Evolutionary conservation across 805 yeast species (phyloP).

Genomic region (Candida namnaoensis): DNA sequence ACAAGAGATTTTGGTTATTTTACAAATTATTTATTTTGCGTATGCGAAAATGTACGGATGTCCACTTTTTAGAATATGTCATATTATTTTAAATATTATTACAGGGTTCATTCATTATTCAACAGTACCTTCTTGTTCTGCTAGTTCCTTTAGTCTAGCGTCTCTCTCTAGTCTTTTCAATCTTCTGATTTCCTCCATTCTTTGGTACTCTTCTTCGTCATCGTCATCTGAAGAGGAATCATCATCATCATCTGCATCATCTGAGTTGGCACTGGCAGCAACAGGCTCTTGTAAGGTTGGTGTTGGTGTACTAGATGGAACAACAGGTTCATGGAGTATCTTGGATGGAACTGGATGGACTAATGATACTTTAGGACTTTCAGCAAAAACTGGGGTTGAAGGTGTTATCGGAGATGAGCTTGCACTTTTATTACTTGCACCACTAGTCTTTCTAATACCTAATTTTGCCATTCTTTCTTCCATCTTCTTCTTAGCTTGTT

Average conservation of each 20-base stretch:
- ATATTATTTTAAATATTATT: no score
- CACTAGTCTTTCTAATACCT: conserved; percentile 46
- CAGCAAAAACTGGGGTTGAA: conserved; percentile 8
- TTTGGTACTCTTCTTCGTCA: conserved; percentile 39
- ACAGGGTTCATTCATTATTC: conserved; percentile 14
- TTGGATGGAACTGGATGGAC: no score
- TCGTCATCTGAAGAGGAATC: conserved; percentile 20
- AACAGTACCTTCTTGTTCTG: conserved; percentile 32
- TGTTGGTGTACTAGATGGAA: conserved; percentile 11
- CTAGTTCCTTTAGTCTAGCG: conserved; percentile 45
- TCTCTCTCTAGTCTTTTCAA: conserved; percentile 48
- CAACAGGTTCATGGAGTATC: conserved; percentile 2
- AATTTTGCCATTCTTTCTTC: conserved; percentile 74
- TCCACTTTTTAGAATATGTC: no score
- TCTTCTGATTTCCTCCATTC: conserved; percentile 31
- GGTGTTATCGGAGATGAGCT: conserved; percentile 8
- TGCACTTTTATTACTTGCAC: background rate
- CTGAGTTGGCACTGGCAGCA: conserved; percentile 19
- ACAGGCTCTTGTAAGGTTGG: conserved; percentile 17
- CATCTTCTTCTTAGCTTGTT: conserved; percentile 78
- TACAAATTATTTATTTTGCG: no score
- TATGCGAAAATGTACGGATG: no score
- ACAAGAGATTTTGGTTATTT: no score
- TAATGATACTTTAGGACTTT: no score
- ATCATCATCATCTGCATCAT: conserved; percentile 13